Evolutionary conservation across 176 grass and related monocot species (phyloP).

Genomic region (Bonia amplexicaulis): DNA sequence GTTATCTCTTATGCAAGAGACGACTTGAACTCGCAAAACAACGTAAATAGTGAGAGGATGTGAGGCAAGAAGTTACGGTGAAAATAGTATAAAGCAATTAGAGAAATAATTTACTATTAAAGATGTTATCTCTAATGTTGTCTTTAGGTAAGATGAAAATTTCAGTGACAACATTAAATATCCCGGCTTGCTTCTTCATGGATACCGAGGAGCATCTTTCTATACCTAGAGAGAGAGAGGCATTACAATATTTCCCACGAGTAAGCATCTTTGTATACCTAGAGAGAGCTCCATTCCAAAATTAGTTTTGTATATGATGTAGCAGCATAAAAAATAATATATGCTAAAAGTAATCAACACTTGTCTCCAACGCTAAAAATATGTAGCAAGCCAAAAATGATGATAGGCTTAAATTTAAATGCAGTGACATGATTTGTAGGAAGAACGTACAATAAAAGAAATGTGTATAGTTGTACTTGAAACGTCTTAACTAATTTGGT

Average conservation of each 20-base stretch:
- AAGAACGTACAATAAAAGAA: neutral
- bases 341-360: neutral
- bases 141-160: too few relatives aligned
- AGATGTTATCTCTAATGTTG: too few relatives aligned
- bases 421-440: neutral
- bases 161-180: too few relatives aligned
- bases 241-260: neutral
- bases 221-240: too few relatives aligned
- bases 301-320: neutral
- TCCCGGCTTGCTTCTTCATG: too few relatives aligned
- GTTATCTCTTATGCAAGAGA: too few relatives aligned
- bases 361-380: neutral
- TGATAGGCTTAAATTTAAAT: neutral
- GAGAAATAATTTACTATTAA: too few relatives aligned
- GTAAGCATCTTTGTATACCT: neutral
- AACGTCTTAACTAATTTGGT: neutral
- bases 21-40: too few relatives aligned
- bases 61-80: too few relatives aligned
- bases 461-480: neutral
- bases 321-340: neutral
- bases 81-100: too few relatives aligned
- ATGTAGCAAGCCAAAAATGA: neutral
- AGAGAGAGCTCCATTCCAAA: rapidly evolving
- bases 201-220: too few relatives aligned
- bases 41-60: too few relatives aligned